A percentile compares a stretch with the other conserved stretches of the same genome.
phyloP scores from a whole-genome alignment of 2,329 filamentous ascomycete genomes.

The Didymella exigua region DNA sequence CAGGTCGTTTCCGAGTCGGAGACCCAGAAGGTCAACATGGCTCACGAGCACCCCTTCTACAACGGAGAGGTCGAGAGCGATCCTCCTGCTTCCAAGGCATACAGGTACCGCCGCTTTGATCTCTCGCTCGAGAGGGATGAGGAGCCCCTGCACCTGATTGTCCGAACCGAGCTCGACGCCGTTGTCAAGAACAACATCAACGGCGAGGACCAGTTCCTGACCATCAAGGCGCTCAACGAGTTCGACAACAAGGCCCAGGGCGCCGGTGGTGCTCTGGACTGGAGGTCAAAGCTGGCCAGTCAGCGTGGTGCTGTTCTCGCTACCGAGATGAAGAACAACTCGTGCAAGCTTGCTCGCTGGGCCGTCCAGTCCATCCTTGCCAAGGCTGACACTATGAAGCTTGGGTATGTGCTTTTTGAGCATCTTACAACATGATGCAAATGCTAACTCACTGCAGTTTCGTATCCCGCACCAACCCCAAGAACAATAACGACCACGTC shows the following conservation, averaged over 20 bases:
- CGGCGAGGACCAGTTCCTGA: constrained; percentile 88
- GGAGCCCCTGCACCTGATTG: constrained; percentile 89
- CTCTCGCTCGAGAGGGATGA: constrained; percentile 89
- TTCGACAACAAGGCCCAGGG: constrained; percentile 98
- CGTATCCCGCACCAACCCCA: constrained; percentile 91
- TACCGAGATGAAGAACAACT: constrained; percentile 99
- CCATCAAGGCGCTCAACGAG: constrained; percentile 96
- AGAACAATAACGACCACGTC: constrained; percentile 90
- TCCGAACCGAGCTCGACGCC: constrained; percentile 93
- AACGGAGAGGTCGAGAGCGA: constrained; percentile 91
- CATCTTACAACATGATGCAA: background rate
- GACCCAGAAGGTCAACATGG: constrained; percentile 78
- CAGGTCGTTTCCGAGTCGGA: constrained; percentile 89
- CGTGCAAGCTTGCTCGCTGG: constrained; percentile 97
- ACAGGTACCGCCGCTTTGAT: constrained; percentile 98
- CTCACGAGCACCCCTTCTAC: constrained; percentile 96
- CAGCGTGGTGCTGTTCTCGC: constrained; percentile 97
- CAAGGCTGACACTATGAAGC: constrained; percentile 98
- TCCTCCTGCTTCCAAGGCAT: constrained; percentile 91
- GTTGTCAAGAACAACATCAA: constrained; percentile 93
- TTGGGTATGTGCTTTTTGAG: constrained; percentile 68
- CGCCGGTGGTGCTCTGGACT: constrained; percentile 92
- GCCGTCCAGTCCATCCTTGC: constrained; percentile 95
- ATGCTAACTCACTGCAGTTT: constrained; percentile 65
- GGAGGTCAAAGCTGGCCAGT: constrained; percentile 90